phyloP scores from a whole-genome alignment of 106 monocot species.

The Iris macrosiphon region DNA sequence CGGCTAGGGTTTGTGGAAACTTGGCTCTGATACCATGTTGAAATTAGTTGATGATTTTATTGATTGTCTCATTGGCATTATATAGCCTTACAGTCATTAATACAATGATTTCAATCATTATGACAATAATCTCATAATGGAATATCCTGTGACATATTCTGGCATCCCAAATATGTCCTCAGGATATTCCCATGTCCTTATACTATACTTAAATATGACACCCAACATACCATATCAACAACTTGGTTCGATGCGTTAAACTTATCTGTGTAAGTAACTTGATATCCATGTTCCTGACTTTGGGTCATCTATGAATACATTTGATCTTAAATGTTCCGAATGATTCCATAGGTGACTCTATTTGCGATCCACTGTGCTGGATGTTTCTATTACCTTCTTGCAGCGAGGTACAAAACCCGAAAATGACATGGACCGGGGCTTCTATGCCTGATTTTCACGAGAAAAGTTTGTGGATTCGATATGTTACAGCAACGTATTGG shows the following conservation, averaged over 20 bases:
- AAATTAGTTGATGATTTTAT: no score
- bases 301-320: not conserved
- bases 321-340: not conserved
- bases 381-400: conserved; percentile 92
- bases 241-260: conserved; percentile 84
- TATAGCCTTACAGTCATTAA: no score
- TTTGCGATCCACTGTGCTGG: conserved; percentile 92
- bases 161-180: no score
- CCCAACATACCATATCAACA: no score
- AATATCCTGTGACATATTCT: no score
- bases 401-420: conserved; percentile 68
- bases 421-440: conserved; percentile 73
- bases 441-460: conserved; percentile 53
- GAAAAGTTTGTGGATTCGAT: conserved; percentile 59
- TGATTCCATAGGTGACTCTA: conserved; percentile 61
- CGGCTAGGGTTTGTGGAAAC: no score
- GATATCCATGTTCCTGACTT: not conserved
- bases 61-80: no score
- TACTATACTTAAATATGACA: no score
- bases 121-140: no score
- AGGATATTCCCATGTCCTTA: no score
- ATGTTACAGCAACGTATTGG: conserved; percentile 94
- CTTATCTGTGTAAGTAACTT: conserved; percentile 77
- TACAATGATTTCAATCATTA: no score
- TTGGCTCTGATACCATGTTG: no score